phyloP scores from a whole-genome alignment of 1,139 yeast species.

The Saccharomycopsis crataegensis region DNA sequence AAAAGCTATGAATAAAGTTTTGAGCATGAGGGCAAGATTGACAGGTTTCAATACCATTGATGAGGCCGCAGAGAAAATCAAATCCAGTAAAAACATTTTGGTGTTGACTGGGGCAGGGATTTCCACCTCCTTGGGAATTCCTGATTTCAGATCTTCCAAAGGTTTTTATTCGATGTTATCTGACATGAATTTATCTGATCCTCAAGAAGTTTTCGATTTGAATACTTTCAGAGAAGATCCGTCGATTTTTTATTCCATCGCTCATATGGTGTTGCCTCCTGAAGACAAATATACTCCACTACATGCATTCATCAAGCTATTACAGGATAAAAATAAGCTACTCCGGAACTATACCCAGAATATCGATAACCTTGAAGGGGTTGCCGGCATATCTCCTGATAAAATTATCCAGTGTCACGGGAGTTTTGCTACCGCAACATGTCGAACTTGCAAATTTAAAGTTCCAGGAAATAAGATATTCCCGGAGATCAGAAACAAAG shows the following conservation, averaged over 20 bases:
- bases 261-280: conserved; percentile 82
- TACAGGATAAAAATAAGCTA: conserved; percentile 73
- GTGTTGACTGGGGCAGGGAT: conserved; percentile 96
- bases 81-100: conserved; percentile 52
- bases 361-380: conserved; percentile 83
- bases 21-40: conserved; percentile 45
- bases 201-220: conserved; percentile 89
- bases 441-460: conserved; percentile 67
- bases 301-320: conserved; percentile 70
- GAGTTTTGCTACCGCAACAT: conserved; percentile 86
- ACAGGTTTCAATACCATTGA: conserved; percentile 49
- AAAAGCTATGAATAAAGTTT: conserved; percentile 54
- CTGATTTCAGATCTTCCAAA: conserved; percentile 86
- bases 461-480: conserved; percentile 65
- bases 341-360: conserved; percentile 90
- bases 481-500: conserved; percentile 49
- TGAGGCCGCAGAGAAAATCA: conserved; percentile 49
- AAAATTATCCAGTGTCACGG: conserved; percentile 93
- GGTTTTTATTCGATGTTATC: conserved; percentile 77
- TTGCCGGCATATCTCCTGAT: conserved; percentile 67
- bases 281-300: conserved; percentile 70
- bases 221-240: conserved; percentile 73
- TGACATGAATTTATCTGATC: conserved; percentile 72
- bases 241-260: conserved; percentile 74
- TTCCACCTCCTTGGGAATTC: conserved; percentile 86